Evolutionary conservation across 2,329 filamentous ascomycete species (phyloP).

Genomic region (Colletotrichum sp.): DNA sequence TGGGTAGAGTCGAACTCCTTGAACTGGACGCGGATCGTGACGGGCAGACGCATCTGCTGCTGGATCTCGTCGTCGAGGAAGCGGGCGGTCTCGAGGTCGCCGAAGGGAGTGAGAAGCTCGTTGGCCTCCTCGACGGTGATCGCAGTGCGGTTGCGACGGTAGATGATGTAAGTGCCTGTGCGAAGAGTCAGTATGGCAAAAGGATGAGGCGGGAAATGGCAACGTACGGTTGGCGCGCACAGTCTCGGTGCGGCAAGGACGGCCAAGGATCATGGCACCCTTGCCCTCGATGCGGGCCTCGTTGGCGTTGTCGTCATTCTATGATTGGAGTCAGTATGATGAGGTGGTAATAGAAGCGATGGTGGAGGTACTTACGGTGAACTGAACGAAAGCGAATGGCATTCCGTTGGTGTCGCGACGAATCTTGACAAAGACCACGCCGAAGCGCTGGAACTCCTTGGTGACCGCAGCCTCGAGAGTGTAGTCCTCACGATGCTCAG

Average conservation of each 20-base stretch:
- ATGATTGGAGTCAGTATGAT: constrained; percentile 26
- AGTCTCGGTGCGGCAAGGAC: constrained; percentile 64
- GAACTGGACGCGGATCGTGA: constrained; percentile 52
- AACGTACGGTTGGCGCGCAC: constrained; percentile 62
- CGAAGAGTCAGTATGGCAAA: constrained; percentile 23
- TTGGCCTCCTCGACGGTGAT: constrained; percentile 49
- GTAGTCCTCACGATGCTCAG: constrained; percentile 52
- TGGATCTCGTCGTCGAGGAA: constrained; percentile 36
- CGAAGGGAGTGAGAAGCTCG: constrained; percentile 46
- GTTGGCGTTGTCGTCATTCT: constrained; percentile 56
- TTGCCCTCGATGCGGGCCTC: constrained; percentile 51
- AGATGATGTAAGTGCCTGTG: constrained; percentile 55
- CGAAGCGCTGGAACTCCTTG: constrained; percentile 56
- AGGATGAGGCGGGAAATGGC: neutral
- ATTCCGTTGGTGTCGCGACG: constrained; percentile 61
- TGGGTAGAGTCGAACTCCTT: constrained; percentile 55
- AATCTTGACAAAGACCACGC: constrained; percentile 67
- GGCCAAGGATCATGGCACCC: constrained; percentile 56
- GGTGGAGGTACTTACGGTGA: constrained; percentile 51
- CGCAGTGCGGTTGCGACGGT: constrained; percentile 37
- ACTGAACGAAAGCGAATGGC: constrained; percentile 70
- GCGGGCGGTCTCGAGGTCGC: constrained; percentile 41
- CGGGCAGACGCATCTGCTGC: constrained; percentile 35
- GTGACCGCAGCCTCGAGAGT: constrained; percentile 59
- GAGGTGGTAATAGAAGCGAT: too few species aligned